Evolutionary conservation across 768 basidiomycete genomes (phyloP).

Genomic region (Lentinula aciculospora): DNA sequence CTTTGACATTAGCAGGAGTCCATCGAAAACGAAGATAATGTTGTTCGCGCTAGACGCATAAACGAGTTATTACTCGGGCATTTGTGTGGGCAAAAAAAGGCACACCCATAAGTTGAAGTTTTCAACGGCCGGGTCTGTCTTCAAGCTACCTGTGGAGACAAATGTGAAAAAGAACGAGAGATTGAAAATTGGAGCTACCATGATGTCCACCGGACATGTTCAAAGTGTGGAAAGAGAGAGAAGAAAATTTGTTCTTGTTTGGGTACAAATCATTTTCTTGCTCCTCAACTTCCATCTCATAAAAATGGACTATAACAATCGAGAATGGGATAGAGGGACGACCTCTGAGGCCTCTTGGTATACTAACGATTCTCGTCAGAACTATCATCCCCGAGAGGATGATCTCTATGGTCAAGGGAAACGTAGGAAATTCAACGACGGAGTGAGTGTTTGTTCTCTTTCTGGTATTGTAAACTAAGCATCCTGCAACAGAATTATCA

Average conservation of each 20-base stretch:
- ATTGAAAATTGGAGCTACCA: background rate
- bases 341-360: slow-evolving; percentile 41
- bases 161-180: slow-evolving; percentile 19
- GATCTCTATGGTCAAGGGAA: slow-evolving; percentile 68
- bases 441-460: slow-evolving; percentile 31
- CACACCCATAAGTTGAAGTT: slow-evolving; percentile 47
- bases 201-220: slow-evolving; percentile 55
- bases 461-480: slow-evolving; percentile 22
- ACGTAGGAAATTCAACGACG: slow-evolving; percentile 74
- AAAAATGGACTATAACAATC: slow-evolving; percentile 55
- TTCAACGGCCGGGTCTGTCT: slow-evolving; percentile 52
- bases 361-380: slow-evolving; percentile 27
- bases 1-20: slow-evolving; percentile 7
- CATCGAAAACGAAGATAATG: slow-evolving; percentile 12
- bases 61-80: background rate
- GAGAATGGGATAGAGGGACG: slow-evolving; percentile 87
- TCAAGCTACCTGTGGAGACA: background rate
- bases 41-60: slow-evolving; percentile 11
- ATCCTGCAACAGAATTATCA: slow-evolving; percentile 45
- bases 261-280: slow-evolving; percentile 15
- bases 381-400: slow-evolving; percentile 58
- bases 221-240: no score
- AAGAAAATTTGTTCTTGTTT: slow-evolving; percentile 27
- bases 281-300: slow-evolving; percentile 19
- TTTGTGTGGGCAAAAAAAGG: background rate